Base-by-base conservation (phyloP, 495 filamentous ascomycete species). In the Cryomyces minteri region DNA sequence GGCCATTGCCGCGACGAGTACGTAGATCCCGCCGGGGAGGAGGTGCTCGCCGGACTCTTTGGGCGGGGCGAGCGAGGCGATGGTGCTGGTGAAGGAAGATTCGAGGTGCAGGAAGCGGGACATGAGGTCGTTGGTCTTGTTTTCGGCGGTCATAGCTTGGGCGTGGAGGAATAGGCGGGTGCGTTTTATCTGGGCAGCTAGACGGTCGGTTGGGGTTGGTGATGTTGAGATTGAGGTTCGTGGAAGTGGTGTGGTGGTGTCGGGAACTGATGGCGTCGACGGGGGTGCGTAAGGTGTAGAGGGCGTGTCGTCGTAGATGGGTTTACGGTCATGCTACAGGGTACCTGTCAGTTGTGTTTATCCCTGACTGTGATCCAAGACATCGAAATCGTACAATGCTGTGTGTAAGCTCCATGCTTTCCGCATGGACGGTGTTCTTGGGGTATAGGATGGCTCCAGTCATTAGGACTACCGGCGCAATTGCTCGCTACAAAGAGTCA, bases 1-100 rank as follows among this genome's bases (percentile, higher is more conserved):
- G 31, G 88, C 80, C 86, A 98, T 94, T 48, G 82, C 76, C 8
- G 85, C 74, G 3, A 98, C 85, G 10, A 94, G 74, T 33, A 94
- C 84, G 65, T 95, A 95, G 49, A 95, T 70, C 34, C 75, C 62
- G 5, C 87, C 85, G 29, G 90, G 90, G 58, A 93, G 73, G 11
- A 96, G 69, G 52, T 74, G 74, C 65, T 98, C 90, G 50, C 79
- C 77, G 42, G 74, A 79, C 57, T 86, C 79, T 47, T 77, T 76
- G 8, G 85, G 68, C 25, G 90, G 90, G 33, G 86, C 87, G 7
- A 98, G 76, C 0, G 78, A 81, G 31, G 86, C 82, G 51, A 98
- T 63, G 40, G 90, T 95, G 55, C 71, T 71, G 47, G 90, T 94
- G 66, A 88, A 79, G 54, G 74, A 80, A 51, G 75, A 73, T 67